Percentiles rank a stretch among this genome's conserved stretches.
Evolutionary conservation across 306 rosid genomes (phyloP).

Genomic region (Ceratonia siliqua): DNA sequence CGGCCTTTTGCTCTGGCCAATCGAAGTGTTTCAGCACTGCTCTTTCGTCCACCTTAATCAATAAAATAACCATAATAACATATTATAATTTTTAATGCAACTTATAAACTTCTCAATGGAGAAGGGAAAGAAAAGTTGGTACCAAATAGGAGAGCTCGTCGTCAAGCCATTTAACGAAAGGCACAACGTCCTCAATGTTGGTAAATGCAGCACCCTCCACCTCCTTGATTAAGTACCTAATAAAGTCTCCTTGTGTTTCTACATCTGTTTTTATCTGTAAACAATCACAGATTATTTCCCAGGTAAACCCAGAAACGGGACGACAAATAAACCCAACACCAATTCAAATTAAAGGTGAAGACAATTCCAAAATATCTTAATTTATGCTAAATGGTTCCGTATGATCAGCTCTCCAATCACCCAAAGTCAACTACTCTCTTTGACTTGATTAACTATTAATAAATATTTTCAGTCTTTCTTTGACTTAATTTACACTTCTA

Average conservation of each 20-base stretch:
- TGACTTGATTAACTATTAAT: conserved; percentile 19
- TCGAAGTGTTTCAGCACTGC: conserved; percentile 95
- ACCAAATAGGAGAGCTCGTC: conserved; percentile 97
- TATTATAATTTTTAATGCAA: too few relatives aligned
- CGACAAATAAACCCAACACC: not conserved
- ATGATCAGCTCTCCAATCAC: not conserved
- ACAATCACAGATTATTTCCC: not conserved
- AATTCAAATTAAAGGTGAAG: too few relatives aligned
- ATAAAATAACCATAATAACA: not conserved
- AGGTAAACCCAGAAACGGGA: not conserved
- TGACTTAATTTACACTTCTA: too few relatives aligned
- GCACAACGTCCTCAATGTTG: conserved; percentile 80
- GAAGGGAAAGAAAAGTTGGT: not conserved
- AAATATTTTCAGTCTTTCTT: not conserved
- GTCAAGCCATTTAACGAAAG: conserved; percentile 98
- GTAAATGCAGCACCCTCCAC: conserved; percentile 89
- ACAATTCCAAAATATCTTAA: not conserved
- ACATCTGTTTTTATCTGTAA: conserved; percentile 92
- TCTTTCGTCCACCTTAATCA: conserved; percentile 86
- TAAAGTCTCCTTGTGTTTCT: conserved; percentile 95
- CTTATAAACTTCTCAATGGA: too few relatives aligned
- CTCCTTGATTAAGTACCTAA: conserved; percentile 81
- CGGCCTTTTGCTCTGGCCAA: conserved; percentile 99
- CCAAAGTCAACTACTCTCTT: not conserved
- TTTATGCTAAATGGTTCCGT: not conserved